phyloP scores from a whole-genome alignment of 106 monocot species.

The Xerophyta viscosa region DNA sequence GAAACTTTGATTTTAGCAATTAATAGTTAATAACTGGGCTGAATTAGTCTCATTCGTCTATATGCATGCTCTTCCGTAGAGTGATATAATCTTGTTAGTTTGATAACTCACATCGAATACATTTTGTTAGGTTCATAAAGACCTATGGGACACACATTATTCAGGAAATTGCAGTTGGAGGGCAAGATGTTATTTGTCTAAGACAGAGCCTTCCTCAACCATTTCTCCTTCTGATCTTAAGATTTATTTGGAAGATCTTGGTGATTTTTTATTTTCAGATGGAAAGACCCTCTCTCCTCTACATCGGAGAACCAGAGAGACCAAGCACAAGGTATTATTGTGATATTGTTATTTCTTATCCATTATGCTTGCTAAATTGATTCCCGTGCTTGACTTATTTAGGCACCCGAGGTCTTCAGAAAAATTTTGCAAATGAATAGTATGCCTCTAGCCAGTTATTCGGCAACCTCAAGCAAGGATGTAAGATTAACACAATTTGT shows the following conservation, averaged over 20 bases:
- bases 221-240: conserved; percentile 66
- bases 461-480: conserved; percentile 87
- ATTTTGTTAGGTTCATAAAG: conserved; percentile 60
- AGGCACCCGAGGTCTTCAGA: conserved; percentile 81
- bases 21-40: too few relatives aligned
- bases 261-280: conserved; percentile 81
- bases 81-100: not conserved
- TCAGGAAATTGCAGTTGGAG: conserved; percentile 68
- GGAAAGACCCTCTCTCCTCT: conserved; percentile 63
- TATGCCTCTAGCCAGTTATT: conserved; percentile 50
- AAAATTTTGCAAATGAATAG: conserved; percentile 70
- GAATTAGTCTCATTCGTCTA: too few relatives aligned
- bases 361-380: conserved; percentile 8
- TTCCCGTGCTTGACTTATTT: conserved; percentile 13
- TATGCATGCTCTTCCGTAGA: too few relatives aligned
- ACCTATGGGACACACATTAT: conserved; percentile 92
- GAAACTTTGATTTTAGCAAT: too few relatives aligned
- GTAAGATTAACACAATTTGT: conserved; percentile 21
- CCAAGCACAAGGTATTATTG: conserved; percentile 59
- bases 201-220: conserved; percentile 62
- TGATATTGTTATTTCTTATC: not conserved
- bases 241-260: conserved; percentile 77
- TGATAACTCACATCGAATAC: not conserved
- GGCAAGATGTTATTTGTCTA: conserved; percentile 76
- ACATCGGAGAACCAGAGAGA: conserved; percentile 52